These are phyloP conservation scores for Boeremia lycopersici DNA, from an alignment of 2,329 filamentous ascomycete genomes.

Conservation along the genomic window DNA sequence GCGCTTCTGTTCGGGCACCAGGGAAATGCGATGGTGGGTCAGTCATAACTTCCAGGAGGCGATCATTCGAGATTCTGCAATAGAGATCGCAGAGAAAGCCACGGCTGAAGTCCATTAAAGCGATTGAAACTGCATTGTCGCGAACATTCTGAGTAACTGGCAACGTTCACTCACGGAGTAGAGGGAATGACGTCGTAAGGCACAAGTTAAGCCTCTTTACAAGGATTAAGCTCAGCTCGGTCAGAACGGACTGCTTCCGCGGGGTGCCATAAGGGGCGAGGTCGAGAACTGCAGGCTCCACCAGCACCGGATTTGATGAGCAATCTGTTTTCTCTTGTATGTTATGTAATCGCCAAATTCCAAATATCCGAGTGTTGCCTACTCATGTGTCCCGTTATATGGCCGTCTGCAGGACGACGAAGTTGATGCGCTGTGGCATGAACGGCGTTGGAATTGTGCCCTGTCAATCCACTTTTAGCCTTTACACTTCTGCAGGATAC, in stretches of 20 bases:
- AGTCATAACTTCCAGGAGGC: background rate
- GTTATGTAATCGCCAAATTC: background rate
- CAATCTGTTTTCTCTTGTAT: conserved; percentile 7
- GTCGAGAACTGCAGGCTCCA: conserved; percentile 4
- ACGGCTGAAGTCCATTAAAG: background rate
- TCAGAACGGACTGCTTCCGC: background rate
- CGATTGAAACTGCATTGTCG: background rate
- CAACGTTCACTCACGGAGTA: background rate
- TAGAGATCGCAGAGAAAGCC: background rate
- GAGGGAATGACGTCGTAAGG: conserved; percentile 3
- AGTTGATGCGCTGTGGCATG: background rate
- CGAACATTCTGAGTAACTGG: background rate
- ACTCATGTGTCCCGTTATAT: no score
- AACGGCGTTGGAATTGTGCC: conserved; percentile 4
- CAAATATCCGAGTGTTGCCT: background rate
- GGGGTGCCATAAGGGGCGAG: conserved; percentile 4
- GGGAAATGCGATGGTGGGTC: conserved; percentile 5
- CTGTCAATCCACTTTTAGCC: conserved; percentile 5
- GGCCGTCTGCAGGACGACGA: background rate
- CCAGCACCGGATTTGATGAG: background rate
- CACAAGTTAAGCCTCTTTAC: background rate
- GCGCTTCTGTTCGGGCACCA: conserved; percentile 8
- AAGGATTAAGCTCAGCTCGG: conserved; percentile 10
- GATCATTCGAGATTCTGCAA: background rate
- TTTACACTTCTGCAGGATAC: background rate